Evolutionary conservation across 1,139 yeast species (phyloP).

Genomic region (Pichia inconspicua): DNA sequence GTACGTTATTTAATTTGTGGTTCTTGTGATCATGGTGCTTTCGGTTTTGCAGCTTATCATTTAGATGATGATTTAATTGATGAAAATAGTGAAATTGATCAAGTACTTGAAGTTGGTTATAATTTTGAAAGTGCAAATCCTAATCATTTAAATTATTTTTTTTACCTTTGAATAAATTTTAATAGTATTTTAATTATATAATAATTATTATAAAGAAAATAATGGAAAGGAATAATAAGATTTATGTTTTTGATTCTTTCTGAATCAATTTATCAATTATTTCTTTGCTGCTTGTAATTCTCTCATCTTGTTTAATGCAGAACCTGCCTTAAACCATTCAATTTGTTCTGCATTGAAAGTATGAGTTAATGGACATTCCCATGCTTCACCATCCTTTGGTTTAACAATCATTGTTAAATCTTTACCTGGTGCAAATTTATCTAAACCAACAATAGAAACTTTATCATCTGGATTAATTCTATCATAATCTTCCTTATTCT

Average conservation of each 20-base stretch:
- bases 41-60: conserved; percentile 53
- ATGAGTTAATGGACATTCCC: conserved; percentile 89
- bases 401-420: conserved; percentile 79
- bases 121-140: conserved; percentile 9
- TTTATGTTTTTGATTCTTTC: conserved; percentile 2
- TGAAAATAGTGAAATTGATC: conserved; percentile 15
- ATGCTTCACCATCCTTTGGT: conserved; percentile 76
- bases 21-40: conserved; percentile 68
- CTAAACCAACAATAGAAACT: conserved; percentile 80
- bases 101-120: conserved; percentile 16
- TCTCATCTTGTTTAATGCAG: conserved; percentile 93
- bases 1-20: conserved; percentile 55
- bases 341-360: conserved; percentile 94
- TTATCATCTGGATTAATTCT: conserved; percentile 86
- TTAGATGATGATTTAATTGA: not conserved
- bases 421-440: conserved; percentile 90
- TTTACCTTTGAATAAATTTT: conserved; percentile 6
- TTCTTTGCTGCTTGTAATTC: conserved; percentile 31
- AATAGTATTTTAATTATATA: not conserved
- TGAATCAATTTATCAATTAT: not conserved
- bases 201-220: not conserved
- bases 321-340: conserved; percentile 98
- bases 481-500: conserved; percentile 84
- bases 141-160: conserved; percentile 18
- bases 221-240: not conserved